A percentile compares a stretch with the other conserved stretches of the same genome.
Conservation (phyloP, 2,329 filamentous ascomycete genomes). For the Teratosphaeriaceae sp. region DNA sequence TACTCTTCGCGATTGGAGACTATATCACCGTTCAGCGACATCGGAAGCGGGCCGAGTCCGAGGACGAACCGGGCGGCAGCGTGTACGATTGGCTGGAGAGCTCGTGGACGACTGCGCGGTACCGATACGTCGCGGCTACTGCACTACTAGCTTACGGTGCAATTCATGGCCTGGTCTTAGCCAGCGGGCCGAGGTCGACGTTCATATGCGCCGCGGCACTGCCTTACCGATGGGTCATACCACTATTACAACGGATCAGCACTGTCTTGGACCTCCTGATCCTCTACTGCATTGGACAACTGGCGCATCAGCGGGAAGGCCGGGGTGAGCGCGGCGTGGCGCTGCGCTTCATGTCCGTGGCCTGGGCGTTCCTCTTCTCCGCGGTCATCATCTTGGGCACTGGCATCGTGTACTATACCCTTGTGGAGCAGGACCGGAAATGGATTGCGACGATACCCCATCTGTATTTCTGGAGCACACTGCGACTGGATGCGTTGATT, state of each 20-base stretch:
- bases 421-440: conserved; percentile 31
- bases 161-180: conserved; percentile 30
- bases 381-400: conserved; percentile 32
- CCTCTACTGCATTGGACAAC: conserved; percentile 26
- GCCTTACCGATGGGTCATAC: conserved; percentile 29
- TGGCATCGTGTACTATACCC: conserved; percentile 29
- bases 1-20: conserved; percentile 23
- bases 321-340: conserved; percentile 8
- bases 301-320: conserved; percentile 17
- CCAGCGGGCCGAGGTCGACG: conserved; percentile 36
- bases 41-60: conserved; percentile 9
- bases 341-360: conserved; percentile 18
- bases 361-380: conserved; percentile 27
- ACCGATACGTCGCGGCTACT: conserved; percentile 34
- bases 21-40: conserved; percentile 18
- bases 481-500: conserved; percentile 22
- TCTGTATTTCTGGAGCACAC: conserved; percentile 32
- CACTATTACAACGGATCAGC: conserved; percentile 32
- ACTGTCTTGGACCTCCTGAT: conserved; percentile 37
- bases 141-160: conserved; percentile 34
- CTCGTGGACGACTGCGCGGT: conserved; percentile 28
- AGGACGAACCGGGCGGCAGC: conserved; percentile 14
- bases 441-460: conserved; percentile 34
- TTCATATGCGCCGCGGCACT: conserved; percentile 43
- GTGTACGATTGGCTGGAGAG: conserved; percentile 28